A percentile compares a stretch with the other conserved stretches of the same genome.
phyloP scores from a whole-genome alignment of 2,329 filamentous ascomycete species.

The Neonectria hederae region DNA sequence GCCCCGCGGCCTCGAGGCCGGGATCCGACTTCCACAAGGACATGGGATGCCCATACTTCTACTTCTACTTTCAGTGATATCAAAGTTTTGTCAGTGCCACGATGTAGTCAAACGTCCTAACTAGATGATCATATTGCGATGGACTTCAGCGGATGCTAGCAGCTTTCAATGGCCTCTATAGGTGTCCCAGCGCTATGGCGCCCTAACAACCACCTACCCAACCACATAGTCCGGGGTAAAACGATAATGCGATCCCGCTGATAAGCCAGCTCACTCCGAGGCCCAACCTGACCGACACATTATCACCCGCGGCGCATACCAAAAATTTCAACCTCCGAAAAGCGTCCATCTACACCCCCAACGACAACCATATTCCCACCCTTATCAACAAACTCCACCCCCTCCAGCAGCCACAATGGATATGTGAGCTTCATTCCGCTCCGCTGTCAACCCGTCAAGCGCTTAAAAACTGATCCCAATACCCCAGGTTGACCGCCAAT shows the following conservation, averaged over 20 bases:
- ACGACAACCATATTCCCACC: conserved; percentile 22
- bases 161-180: neutral
- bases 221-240: conserved; percentile 36
- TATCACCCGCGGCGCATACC: conserved; percentile 33
- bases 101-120: no score
- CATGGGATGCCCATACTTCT: neutral
- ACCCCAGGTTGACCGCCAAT: conserved; percentile 69
- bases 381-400: conserved; percentile 16
- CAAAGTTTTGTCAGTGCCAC: neutral
- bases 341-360: conserved; percentile 22
- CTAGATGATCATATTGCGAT: no score
- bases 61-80: no score
- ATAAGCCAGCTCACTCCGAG: conserved; percentile 34
- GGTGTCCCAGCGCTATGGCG: neutral
- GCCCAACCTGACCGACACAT: conserved; percentile 26
- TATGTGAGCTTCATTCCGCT: conserved; percentile 35
- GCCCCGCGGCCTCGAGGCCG: neutral
- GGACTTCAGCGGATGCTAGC: neutral
- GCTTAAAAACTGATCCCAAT: conserved; percentile 28
- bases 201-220: neutral
- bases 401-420: conserved; percentile 41
- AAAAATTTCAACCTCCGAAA: conserved; percentile 44
- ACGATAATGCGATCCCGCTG: conserved; percentile 46
- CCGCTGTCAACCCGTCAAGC: neutral
- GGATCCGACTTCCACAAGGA: neutral